Evolutionary conservation across 2,329 filamentous ascomycete species (phyloP).

Genomic region (Furcasterigmium sp.): DNA sequence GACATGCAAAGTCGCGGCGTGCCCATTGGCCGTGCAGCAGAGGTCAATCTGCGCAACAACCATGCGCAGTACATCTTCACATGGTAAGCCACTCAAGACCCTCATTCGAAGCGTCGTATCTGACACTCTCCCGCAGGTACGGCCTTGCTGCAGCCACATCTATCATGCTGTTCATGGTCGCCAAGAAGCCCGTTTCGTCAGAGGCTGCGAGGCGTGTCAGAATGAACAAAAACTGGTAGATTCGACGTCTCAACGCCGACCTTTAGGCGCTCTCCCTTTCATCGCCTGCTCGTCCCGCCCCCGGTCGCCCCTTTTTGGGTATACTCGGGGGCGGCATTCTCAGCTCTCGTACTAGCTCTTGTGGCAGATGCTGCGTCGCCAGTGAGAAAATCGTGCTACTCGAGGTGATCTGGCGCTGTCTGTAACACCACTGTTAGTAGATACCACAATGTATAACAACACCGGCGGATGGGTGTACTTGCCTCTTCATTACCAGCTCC

Average conservation of each 20-base stretch:
- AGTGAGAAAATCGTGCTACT: slow-evolving; percentile 76
- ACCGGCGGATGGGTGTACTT: slow-evolving; percentile 27
- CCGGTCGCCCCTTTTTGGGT: slow-evolving; percentile 38
- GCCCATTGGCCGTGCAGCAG: slow-evolving; percentile 80
- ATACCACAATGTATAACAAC: slow-evolving; percentile 13
- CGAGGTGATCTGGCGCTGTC: slow-evolving; percentile 70
- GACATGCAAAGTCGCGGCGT: slow-evolving; percentile 76
- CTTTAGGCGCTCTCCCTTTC: slow-evolving; percentile 3
- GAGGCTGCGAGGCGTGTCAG: slow-evolving; percentile 69
- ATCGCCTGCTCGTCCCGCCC: slow-evolving; percentile 21
- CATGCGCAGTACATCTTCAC: slow-evolving; percentile 99
- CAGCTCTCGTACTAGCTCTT: slow-evolving; percentile 78
- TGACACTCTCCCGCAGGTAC: slow-evolving; percentile 56
- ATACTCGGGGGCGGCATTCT: slow-evolving; percentile 60
- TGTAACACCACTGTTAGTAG: slow-evolving; percentile 35
- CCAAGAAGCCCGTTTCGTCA: slow-evolving; percentile 72
- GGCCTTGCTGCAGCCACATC: slow-evolving; percentile 78
- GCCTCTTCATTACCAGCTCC: slow-evolving; percentile 78
- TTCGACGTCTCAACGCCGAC: slow-evolving; percentile 4
- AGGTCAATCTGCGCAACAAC: slow-evolving; percentile 93
- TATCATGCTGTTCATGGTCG: slow-evolving; percentile 94
- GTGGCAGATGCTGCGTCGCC: slow-evolving; percentile 75
- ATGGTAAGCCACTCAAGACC: slow-evolving; percentile 56
- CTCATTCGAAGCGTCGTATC: not conserved
- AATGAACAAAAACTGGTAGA: slow-evolving; percentile 69